Evolutionary conservation across 2,329 filamentous ascomycete species (phyloP).

Genomic region (Trichoderma sp.): DNA sequence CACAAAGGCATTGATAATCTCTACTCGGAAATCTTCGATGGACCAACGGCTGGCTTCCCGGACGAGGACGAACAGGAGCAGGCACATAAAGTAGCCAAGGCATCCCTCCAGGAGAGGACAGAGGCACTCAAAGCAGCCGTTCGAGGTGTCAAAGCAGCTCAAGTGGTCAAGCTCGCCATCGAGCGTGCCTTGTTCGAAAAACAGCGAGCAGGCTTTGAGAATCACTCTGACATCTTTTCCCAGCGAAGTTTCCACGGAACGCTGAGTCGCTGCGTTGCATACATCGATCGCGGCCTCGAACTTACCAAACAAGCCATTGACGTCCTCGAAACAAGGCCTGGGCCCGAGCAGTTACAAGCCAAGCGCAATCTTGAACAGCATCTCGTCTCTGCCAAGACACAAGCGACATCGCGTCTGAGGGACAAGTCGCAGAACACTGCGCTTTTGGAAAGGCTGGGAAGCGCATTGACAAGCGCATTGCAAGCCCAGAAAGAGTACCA

Average conservation of each 20-base stretch:
- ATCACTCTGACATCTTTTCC: conserved; percentile 21
- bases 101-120: conserved; percentile 22
- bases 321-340: not conserved
- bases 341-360: not conserved
- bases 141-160: conserved; percentile 13
- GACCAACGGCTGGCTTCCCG: conserved; percentile 26
- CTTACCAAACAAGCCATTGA: conserved; percentile 6
- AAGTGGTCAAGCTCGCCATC: conserved; percentile 26
- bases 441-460: conserved; percentile 9
- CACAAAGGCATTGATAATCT: conserved; percentile 24
- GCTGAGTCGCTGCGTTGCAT: conserved; percentile 18
- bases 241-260: conserved; percentile 9
- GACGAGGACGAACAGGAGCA: conserved; percentile 28
- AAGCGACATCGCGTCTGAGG: not conserved
- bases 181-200: conserved; percentile 21
- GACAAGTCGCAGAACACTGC: not conserved
- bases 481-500: conserved; percentile 15
- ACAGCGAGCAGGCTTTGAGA: conserved; percentile 6
- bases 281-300: conserved; percentile 21
- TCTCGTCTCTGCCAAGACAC: not conserved
- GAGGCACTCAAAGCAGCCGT: conserved; percentile 25
- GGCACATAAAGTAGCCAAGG: conserved; percentile 13
- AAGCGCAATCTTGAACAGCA: not conserved
- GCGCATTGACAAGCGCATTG: not conserved
- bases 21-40: conserved; percentile 24